Base-by-base conservation (phyloP, 1,139 yeast species). In the Candida anutae region DNA sequence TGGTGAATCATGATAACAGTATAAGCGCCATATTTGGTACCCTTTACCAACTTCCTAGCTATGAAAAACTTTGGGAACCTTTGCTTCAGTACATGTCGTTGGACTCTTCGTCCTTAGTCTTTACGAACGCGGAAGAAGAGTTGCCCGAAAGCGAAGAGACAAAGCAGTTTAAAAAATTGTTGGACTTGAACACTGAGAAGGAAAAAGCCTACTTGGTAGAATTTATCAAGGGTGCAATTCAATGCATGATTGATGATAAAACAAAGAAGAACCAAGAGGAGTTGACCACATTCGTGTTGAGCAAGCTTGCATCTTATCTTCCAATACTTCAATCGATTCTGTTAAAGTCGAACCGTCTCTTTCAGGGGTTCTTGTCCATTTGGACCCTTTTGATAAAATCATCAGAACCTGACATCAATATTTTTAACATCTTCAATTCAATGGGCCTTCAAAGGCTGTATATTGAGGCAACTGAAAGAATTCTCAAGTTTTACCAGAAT, bases 21-120 rank as follows among this genome's bases (percentile, higher is more conserved):
- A 15, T 27, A 11, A 30, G 41, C 14, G 20, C 16, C 3, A 28
- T 48, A 2, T 55, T 42, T 35, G 36, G 36, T 12, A 24, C 33
- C 5, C 30, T 57, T 11, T 51, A 46, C 25, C 42, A 31, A 13
- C 33, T 43, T n/a, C 38, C 51, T 2, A 24, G 37, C 6, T 50
- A 50, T 31, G 34, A 38, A 4, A 35, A 42, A 15, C 34, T 53
- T 3, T 55, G 66, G 58, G 65, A 60, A 29, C 42, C 53, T 18
- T 42, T 70, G 16, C 32, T 69, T 2, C 46, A 55, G 3, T 72
- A 62, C 36, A 42, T 63, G 5, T 39, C 62, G 16, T 50, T 58
- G 27, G 81, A 74, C 41, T 33, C 59, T 3, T 59, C 71, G 0
- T 50, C 69, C 1, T 34, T 55, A 5, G 27, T 28, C 5, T 48